Percentiles rank a stretch among this genome's conserved stretches.
phyloP scores from a whole-genome alignment of 2,329 filamentous ascomycete genomes.

The Westerdykella aurantiaca region DNA sequence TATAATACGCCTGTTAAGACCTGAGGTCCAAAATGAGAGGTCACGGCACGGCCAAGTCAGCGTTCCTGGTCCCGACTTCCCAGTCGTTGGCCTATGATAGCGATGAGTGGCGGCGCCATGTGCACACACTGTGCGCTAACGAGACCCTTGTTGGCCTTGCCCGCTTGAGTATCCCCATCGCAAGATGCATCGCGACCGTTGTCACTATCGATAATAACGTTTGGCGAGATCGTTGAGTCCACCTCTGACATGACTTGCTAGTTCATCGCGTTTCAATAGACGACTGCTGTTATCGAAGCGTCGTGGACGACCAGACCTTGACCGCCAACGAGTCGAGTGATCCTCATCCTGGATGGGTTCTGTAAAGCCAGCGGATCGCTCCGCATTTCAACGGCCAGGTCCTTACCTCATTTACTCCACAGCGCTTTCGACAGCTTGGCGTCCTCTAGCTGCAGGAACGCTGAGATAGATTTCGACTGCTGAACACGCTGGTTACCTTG shows the following conservation, averaged over 20 bases:
- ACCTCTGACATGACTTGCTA: neutral
- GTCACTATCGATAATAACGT: too few relatives aligned
- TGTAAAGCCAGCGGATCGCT: conserved; percentile 25
- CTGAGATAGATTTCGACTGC: conserved; percentile 5
- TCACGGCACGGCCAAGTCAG: conserved; percentile 14
- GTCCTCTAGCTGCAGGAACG: conserved; percentile 17
- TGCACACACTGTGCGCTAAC: conserved; percentile 21
- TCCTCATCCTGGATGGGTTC: conserved; percentile 14
- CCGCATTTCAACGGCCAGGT: conserved; percentile 23
- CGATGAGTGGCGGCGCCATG: conserved; percentile 16
- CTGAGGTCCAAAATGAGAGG: conserved; percentile 18
- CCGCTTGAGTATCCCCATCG: conserved; percentile 11
- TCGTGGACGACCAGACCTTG: neutral
- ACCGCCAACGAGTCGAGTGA: conserved; percentile 11
- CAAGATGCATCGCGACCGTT: too few relatives aligned
- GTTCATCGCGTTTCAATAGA: neutral
- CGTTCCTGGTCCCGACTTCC: conserved; percentile 13
- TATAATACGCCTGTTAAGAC: conserved; percentile 25
- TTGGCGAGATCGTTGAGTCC: too few relatives aligned
- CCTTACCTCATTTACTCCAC: conserved; percentile 18
- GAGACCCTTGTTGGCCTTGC: conserved; percentile 13
- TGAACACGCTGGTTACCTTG: conserved; percentile 8
- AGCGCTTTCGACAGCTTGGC: conserved; percentile 19
- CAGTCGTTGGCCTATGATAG: conserved; percentile 11
- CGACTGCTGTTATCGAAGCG: neutral